A percentile compares a stretch with the other conserved stretches of the same genome.
Conservation (phyloP, 1,139 yeast species). For the Candida dubliniensis region DNA sequence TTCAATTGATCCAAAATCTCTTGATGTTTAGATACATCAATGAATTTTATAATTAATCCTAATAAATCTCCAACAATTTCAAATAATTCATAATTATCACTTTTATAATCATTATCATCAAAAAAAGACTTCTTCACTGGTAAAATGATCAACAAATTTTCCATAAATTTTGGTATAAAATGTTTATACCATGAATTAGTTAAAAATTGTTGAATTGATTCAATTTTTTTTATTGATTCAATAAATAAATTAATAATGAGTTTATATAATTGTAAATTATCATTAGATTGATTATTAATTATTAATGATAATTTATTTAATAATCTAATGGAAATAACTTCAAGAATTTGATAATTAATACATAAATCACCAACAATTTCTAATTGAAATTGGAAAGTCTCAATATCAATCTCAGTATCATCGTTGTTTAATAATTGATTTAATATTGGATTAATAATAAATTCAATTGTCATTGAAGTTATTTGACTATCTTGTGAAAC, state of each 20-base stretch:
- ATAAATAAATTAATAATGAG: constrained; percentile 26
- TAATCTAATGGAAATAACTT: constrained; percentile 50
- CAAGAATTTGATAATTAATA: constrained; percentile 48
- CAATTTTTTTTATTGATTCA: constrained; percentile 23
- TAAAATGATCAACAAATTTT: constrained; percentile 14
- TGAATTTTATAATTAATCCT: constrained; percentile 38
- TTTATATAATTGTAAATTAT: constrained; percentile 17
- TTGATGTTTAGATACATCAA: constrained; percentile 40
- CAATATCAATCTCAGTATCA: constrained; percentile 30
- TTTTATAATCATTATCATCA: neutral
- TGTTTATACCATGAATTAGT: constrained; percentile 45
- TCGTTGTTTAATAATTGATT: constrained; percentile 48
- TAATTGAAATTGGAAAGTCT: constrained; percentile 33
- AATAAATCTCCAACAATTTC: constrained; percentile 40
- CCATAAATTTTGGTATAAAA: constrained; percentile 35
- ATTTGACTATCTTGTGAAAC: constrained; percentile 31
- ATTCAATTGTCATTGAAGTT: constrained; percentile 16
- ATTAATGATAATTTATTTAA: constrained; percentile 37
- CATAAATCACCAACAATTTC: constrained; percentile 46
- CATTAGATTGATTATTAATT: constrained; percentile 14
- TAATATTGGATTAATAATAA: constrained; percentile 59
- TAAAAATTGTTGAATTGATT: constrained; percentile 29
- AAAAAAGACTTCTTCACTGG: constrained; percentile 10
- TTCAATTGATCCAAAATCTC: constrained; percentile 34
- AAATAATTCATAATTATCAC: constrained; percentile 17